A percentile compares a stretch with the other conserved stretches of the same genome.
Evolutionary conservation across 2,329 filamentous ascomycete species (phyloP).

Genomic region (Clonostachys rhizophaga): DNA sequence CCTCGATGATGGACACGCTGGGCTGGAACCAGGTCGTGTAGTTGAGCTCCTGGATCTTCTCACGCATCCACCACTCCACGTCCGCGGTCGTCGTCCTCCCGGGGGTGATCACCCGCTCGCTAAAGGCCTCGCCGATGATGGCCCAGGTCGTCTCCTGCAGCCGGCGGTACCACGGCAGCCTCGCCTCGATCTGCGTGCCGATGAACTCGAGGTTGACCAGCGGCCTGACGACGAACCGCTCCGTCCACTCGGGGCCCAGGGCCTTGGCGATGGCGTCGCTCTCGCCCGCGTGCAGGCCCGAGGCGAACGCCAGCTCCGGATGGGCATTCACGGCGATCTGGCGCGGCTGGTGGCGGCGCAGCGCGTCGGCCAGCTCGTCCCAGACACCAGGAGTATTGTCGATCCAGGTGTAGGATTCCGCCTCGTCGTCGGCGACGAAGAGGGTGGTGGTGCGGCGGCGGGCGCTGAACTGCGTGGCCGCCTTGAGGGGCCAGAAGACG

Average conservation of each 20-base stretch:
- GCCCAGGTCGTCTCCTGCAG: conserved; percentile 47
- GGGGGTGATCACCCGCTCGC: conserved; percentile 32
- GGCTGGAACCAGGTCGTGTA: conserved; percentile 50
- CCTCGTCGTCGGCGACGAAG: conserved; percentile 18
- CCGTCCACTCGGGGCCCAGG: conserved; percentile 24
- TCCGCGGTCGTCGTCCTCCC: conserved; percentile 37
- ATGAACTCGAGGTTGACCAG: conserved; percentile 41
- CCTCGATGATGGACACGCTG: conserved; percentile 32
- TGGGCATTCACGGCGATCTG: conserved; percentile 38
- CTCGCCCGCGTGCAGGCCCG: conserved; percentile 43
- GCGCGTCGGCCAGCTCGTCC: conserved; percentile 26
- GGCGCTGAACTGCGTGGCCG: conserved; percentile 38
- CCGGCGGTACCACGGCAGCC: conserved; percentile 34
- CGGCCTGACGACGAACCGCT: conserved; percentile 31
- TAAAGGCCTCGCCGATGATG: conserved; percentile 39
- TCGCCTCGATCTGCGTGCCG: conserved; percentile 32
- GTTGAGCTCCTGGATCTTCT: conserved; percentile 39
- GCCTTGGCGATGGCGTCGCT: conserved; percentile 19
- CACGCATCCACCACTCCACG: conserved; percentile 47
- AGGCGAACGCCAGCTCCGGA: conserved; percentile 36
- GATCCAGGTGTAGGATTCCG: conserved; percentile 30
- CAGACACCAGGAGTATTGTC: conserved; percentile 40
- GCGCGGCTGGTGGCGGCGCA: conserved; percentile 25
- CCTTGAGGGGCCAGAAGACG: conserved; percentile 44
- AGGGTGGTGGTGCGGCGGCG: conserved; percentile 44